Percentiles rank a stretch among this genome's conserved stretches.
Evolutionary conservation across 306 rosid species (phyloP).

Genomic region (Cucurbita moschata): DNA sequence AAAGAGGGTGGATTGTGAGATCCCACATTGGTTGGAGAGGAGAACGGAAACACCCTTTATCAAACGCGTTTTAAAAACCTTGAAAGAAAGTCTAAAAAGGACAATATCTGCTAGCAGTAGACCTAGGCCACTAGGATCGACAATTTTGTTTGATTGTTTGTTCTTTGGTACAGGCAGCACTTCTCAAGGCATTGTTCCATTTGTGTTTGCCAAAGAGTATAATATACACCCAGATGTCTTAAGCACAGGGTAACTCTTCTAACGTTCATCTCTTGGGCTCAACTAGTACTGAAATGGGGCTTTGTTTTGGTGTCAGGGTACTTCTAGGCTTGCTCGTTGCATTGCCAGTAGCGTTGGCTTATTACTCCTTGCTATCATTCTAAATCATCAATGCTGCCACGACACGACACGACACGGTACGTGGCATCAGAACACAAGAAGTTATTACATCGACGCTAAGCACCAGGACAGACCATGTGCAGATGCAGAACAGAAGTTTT

Average conservation of each 20-base stretch:
- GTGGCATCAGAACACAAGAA: background rate
- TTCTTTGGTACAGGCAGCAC: slow-evolving; percentile 56
- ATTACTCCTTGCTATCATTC: slow-evolving; percentile 56
- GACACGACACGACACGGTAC: background rate
- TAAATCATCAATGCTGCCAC: slow-evolving; percentile 13
- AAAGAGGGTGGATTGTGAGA: too few relatives aligned
- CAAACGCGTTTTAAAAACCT: too few relatives aligned
- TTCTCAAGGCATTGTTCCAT: slow-evolving; percentile 95
- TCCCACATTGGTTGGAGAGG: too few relatives aligned
- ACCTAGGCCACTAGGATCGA: background rate
- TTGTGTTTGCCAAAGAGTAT: slow-evolving; percentile 87
- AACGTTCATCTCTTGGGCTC: background rate
- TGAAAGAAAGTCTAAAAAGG: too few relatives aligned
- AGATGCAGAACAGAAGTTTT: background rate
- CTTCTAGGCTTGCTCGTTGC: slow-evolving; percentile 80
- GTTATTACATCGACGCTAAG: background rate
- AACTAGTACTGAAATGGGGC: slow-evolving; percentile 11
- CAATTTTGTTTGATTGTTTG: background rate
- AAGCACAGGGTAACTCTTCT: slow-evolving; percentile 63
- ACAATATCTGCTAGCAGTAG: too few relatives aligned
- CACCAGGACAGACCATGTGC: background rate
- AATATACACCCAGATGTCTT: slow-evolving; percentile 59
- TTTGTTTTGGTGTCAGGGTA: slow-evolving; percentile 47
- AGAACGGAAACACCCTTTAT: too few relatives aligned
- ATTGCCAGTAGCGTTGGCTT: slow-evolving; percentile 65